A percentile compares a stretch with the other conserved stretches of the same genome.
phyloP scores from a whole-genome alignment of 257 asterid species.

The Lycium ferocissimum region DNA sequence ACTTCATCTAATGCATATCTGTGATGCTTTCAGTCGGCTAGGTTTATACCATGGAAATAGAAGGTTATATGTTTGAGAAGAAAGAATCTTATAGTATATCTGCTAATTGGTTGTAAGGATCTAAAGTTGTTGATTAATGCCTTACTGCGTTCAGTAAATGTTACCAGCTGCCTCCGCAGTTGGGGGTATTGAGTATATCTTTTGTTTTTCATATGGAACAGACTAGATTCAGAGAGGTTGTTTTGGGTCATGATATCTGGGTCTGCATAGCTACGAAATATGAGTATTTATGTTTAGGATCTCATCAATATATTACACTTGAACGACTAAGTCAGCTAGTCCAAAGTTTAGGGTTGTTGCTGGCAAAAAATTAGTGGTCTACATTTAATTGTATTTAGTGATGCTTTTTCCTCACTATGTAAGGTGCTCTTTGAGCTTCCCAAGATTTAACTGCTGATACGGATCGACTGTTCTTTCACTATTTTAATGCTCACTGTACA shows the following conservation, averaged over 20 bases:
- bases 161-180: neutral
- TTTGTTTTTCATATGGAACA: slow-evolving; percentile 11
- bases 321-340: neutral
- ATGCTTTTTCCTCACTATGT: neutral
- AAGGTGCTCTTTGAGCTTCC: slow-evolving; percentile 5
- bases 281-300: slow-evolving; percentile 23
- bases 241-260: neutral
- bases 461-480: neutral
- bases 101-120: slow-evolving; percentile 11
- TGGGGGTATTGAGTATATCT: neutral
- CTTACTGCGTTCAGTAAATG: neutral
- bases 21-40: slow-evolving; percentile 15
- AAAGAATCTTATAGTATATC: neutral
- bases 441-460: slow-evolving; percentile 10
- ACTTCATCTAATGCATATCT: neutral
- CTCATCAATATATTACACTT: neutral
- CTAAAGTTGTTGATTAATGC: slow-evolving; percentile 4
- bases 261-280: neutral
- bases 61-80: slow-evolving; percentile 17
- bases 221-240: slow-evolving; percentile 7
- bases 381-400: neutral
- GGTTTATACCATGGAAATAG: slow-evolving; percentile 24
- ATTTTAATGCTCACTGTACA: neutral
- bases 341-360: neutral
- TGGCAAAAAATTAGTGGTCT: slow-evolving; percentile 1